phyloP scores from a whole-genome alignment of 78 protist genomes.

The Salpingoeca rosetta region DNA sequence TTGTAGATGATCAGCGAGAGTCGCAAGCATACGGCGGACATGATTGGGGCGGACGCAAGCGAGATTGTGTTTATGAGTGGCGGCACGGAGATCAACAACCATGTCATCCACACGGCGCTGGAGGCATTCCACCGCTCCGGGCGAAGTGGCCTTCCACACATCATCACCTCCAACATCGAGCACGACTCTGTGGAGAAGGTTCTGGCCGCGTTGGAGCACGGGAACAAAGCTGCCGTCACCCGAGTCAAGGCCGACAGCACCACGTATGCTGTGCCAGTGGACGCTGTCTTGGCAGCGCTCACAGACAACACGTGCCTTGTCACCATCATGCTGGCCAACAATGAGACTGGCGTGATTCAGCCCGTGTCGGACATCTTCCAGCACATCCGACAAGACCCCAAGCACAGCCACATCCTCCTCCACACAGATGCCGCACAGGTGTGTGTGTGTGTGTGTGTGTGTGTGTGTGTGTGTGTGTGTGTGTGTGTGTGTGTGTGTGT shows the following conservation, averaged over 20 bases:
- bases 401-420: background rate
- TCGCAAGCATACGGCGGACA: slow-evolving; percentile 12
- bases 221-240: background rate
- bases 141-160: background rate
- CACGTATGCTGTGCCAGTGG: background rate
- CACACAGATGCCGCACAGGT: slow-evolving; percentile 68
- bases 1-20: background rate
- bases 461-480: too few species aligned
- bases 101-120: background rate
- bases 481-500: too few species aligned
- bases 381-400: background rate
- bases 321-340: slow-evolving; percentile 43
- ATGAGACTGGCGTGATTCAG: slow-evolving; percentile 27
- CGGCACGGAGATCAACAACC: slow-evolving; percentile 40
- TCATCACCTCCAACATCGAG: slow-evolving; percentile 8
- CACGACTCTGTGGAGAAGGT: background rate
- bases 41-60: background rate
- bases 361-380: slow-evolving; percentile 3
- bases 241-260: background rate
- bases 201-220: background rate
- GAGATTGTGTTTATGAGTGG: slow-evolving; percentile 30
- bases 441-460: too few species aligned
- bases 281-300: background rate
- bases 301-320: background rate
- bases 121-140: background rate